A percentile compares a stretch with the other conserved stretches of the same genome.
Evolutionary conservation across 805 yeast species (phyloP).

Genomic region (Saturnispora zaruensis): DNA sequence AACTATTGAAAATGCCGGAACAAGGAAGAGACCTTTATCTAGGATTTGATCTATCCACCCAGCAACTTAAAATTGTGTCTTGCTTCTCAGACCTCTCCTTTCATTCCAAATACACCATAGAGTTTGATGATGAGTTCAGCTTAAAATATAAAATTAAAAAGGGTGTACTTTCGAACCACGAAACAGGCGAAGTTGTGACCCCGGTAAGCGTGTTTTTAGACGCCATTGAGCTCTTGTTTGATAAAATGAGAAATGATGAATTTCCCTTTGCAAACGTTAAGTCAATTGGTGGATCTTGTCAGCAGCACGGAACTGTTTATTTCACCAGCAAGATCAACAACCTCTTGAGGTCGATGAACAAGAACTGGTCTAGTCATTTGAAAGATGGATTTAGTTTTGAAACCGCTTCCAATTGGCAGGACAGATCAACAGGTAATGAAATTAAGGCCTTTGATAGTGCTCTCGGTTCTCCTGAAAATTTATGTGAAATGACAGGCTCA

Average conservation of each 20-base stretch:
- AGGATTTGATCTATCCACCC: conserved; percentile 87
- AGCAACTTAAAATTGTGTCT: conserved; percentile 72
- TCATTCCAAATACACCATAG: conserved; percentile 51
- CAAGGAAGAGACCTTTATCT: conserved; percentile 31
- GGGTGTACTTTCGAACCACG: conserved; percentile 57
- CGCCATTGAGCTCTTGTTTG: conserved; percentile 60
- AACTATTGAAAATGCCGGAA: conserved; percentile 3
- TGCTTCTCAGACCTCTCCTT: conserved; percentile 41
- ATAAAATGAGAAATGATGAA: conserved; percentile 36
- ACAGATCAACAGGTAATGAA: conserved; percentile 75
- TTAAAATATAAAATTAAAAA: conserved; percentile 55
- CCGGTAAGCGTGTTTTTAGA: conserved; percentile 91
- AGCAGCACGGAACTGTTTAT: conserved; percentile 86
- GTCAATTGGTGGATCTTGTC: conserved; percentile 79
- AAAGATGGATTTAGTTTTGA: conserved; percentile 49
- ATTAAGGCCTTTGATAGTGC: conserved; percentile 49
- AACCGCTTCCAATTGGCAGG: conserved; percentile 90
- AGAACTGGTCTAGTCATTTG: conserved; percentile 36
- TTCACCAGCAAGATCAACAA: conserved; percentile 50
- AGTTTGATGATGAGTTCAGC: conserved; percentile 59
- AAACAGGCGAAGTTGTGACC: conserved; percentile 54
- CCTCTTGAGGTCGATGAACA: conserved; percentile 32
- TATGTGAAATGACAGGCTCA: conserved; percentile 73
- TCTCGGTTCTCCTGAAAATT: conserved; percentile 48
- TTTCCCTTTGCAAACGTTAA: conserved; percentile 54